These are phyloP conservation scores for Allomyces macrogynus DNA, from an alignment of 192 early-diverging fungal genomes.

Conservation along the genomic window DNA sequence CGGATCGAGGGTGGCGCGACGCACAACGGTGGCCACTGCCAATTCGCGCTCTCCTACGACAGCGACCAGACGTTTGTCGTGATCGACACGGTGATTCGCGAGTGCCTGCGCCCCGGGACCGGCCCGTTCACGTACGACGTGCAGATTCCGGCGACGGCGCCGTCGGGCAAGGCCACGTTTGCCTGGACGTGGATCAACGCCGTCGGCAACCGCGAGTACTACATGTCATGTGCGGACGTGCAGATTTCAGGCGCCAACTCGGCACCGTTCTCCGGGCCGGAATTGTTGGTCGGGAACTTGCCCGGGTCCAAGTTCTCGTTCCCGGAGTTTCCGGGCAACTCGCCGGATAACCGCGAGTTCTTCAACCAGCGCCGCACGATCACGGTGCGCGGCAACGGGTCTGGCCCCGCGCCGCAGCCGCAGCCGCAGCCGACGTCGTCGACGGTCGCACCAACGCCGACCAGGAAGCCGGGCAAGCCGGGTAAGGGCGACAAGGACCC, in stretches of 20 bases:
- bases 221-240: slow-evolving; percentile 47
- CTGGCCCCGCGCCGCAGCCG: no score
- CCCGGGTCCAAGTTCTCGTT: not conserved
- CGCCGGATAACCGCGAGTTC: not conserved
- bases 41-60: slow-evolving; percentile 42
- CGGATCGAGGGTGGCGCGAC: slow-evolving; percentile 8
- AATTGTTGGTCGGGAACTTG: not conserved
- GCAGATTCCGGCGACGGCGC: slow-evolving; percentile 31
- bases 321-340: not conserved
- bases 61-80: slow-evolving; percentile 37
- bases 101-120: slow-evolving; percentile 19
- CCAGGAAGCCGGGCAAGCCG: no score
- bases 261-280: slow-evolving; percentile 5
- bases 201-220: slow-evolving; percentile 37
- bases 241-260: slow-evolving; percentile 18
- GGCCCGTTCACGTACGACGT: slow-evolving; percentile 14
- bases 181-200: slow-evolving; percentile 48
- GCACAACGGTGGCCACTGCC: slow-evolving; percentile 48
- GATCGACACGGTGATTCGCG: slow-evolving; percentile 24
- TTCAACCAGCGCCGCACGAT: not conserved
- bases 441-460: no score
- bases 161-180: slow-evolving; percentile 29
- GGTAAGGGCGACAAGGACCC: no score
- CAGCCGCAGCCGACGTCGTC: no score
- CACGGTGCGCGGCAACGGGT: not conserved